phyloP scores from a whole-genome alignment of 257 asterid genomes.

The Salvia miltiorrhiza region DNA sequence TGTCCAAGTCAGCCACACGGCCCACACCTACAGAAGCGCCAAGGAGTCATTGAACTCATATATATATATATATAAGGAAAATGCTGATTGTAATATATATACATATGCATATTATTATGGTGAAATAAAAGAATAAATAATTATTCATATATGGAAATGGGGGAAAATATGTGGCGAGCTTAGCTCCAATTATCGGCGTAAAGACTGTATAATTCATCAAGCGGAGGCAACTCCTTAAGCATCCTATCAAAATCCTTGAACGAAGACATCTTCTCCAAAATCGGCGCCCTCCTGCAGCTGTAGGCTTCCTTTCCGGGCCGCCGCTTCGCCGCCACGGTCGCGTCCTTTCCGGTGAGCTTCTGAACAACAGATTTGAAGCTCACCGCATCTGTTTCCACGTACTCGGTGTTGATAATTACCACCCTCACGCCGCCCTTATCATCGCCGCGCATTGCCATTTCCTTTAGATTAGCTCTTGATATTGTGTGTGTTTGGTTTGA shows the following conservation, averaged over 20 bases:
- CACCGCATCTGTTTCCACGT: conserved; percentile 52
- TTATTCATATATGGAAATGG: neutral
- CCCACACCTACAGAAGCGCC: no score
- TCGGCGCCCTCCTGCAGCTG: neutral
- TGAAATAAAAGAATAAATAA: neutral
- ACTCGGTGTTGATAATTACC: conserved; percentile 60
- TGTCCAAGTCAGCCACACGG: no score
- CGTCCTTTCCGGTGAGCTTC: conserved; percentile 58
- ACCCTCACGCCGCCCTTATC: conserved; percentile 36
- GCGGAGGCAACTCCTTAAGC: conserved; percentile 42
- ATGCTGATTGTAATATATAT: no score
- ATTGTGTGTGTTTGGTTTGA: neutral
- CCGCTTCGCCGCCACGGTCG: conserved; percentile 10
- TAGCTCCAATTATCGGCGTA: conserved; percentile 9
- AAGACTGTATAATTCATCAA: conserved; percentile 40
- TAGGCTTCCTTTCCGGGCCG: neutral
- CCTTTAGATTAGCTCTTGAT: neutral
- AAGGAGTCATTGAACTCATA: no score
- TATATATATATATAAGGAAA: no score
- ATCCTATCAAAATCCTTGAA: conserved; percentile 43
- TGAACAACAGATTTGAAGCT: conserved; percentile 78
- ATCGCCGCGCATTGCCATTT: conserved; percentile 22
- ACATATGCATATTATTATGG: neutral
- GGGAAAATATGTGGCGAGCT: no score
- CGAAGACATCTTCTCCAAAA: conserved; percentile 32